A percentile compares a stretch with the other conserved stretches of the same genome.
These are phyloP conservation scores for Cicer pinnatifidum DNA, from an alignment of 306 rosid genomes.

Conservation along the genomic window DNA sequence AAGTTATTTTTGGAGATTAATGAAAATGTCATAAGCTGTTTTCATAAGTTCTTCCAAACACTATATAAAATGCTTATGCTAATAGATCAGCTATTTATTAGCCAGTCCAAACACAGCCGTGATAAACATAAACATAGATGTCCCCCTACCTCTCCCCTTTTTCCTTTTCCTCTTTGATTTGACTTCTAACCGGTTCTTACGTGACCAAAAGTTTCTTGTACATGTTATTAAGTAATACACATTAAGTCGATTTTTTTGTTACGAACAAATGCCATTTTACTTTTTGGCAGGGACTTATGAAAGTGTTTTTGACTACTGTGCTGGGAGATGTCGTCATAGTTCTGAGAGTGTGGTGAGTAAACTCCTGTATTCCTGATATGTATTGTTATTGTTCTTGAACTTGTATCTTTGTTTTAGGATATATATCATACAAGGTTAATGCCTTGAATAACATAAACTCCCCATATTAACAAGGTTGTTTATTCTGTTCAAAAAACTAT, in stretches of 20 bases:
- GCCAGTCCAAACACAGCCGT: neutral
- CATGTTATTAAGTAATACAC: neutral
- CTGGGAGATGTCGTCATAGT: slow-evolving; percentile 95
- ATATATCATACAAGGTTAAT: neutral
- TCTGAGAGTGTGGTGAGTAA: slow-evolving; percentile 94
- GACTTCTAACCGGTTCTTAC: slow-evolving; percentile 30
- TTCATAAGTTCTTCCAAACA: neutral
- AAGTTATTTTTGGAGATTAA: neutral
- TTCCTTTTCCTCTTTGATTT: neutral
- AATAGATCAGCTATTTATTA: neutral
- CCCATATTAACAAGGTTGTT: slow-evolving; percentile 25
- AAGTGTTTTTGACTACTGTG: slow-evolving; percentile 80
- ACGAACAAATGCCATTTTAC: neutral
- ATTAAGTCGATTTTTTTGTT: neutral
- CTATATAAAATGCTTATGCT: neutral
- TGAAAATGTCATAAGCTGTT: neutral
- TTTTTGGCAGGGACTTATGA: slow-evolving; percentile 70
- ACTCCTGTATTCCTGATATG: slow-evolving; percentile 35
- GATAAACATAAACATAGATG: slow-evolving; percentile 28
- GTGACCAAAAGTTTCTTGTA: slow-evolving; percentile 27
- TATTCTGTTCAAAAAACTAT: slow-evolving; percentile 11
- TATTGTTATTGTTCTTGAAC: slow-evolving; percentile 11
- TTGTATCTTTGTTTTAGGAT: slow-evolving; percentile 28
- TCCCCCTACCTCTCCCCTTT: neutral
- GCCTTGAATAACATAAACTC: slow-evolving; percentile 32